phyloP scores from a whole-genome alignment of 176 grass and related monocot genomes.

The Echinochloa phyllopogon region DNA sequence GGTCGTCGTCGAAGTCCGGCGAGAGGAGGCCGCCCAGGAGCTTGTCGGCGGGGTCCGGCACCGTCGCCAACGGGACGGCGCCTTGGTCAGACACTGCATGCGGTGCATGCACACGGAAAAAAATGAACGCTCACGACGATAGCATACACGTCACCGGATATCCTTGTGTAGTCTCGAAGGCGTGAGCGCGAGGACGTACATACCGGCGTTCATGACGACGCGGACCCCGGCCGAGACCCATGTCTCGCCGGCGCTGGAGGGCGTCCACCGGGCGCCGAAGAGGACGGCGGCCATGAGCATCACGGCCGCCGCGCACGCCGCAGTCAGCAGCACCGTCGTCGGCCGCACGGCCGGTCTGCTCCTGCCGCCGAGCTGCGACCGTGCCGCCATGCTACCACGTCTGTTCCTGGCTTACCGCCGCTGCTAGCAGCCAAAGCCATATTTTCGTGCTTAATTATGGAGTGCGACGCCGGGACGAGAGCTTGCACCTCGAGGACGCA shows the following conservation, averaged over 20 bases:
- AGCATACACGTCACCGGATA: neutral
- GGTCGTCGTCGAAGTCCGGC: slow-evolving; percentile 54
- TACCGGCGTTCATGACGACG: slow-evolving; percentile 25
- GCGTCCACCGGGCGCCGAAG: slow-evolving; percentile 37
- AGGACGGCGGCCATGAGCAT: slow-evolving; percentile 32
- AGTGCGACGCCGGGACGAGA: too few relatives aligned
- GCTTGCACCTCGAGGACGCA: slow-evolving; percentile 9
- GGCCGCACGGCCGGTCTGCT: neutral
- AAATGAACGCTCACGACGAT: neutral
- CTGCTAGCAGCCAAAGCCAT: neutral
- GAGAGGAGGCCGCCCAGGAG: slow-evolving; percentile 76
- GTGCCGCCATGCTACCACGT: neutral
- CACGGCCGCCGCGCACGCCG: slow-evolving; percentile 13
- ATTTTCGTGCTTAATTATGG: neutral
- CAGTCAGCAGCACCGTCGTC: neutral
- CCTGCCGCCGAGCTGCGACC: neutral
- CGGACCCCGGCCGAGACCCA: slow-evolving; percentile 22
- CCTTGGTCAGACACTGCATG: slow-evolving; percentile 36
- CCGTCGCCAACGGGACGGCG: neutral
- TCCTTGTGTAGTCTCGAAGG: neutral
- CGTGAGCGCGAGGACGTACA: neutral
- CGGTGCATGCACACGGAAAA: too few relatives aligned
- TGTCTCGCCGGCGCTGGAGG: neutral
- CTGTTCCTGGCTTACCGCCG: neutral
- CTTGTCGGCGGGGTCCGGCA: slow-evolving; percentile 40